A percentile compares a stretch with the other conserved stretches of the same genome.
These are phyloP conservation scores for Dujonia santamariae DNA, from an alignment of 1,139 yeast genomes.

Conservation along the genomic window DNA sequence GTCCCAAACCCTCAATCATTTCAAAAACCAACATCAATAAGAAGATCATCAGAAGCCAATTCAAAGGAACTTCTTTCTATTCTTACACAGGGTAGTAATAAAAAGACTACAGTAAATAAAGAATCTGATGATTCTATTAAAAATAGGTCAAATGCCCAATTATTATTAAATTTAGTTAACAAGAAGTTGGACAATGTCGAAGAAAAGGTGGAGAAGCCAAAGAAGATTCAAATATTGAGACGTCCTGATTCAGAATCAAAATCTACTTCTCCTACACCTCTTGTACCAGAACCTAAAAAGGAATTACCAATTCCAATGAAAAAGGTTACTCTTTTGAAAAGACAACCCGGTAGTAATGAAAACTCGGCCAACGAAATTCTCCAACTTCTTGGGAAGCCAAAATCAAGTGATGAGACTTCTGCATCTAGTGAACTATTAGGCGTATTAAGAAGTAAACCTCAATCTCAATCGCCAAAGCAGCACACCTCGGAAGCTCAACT, in stretches of 20 bases:
- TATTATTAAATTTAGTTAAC: constrained; percentile 36
- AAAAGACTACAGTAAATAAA: constrained; percentile 9
- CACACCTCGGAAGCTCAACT: not conserved
- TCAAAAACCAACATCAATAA: constrained; percentile 35
- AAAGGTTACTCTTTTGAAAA: constrained; percentile 30
- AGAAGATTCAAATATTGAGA: constrained; percentile 10
- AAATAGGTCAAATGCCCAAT: constrained; percentile 37
- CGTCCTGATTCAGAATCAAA: constrained; percentile 7
- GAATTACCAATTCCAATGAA: constrained; percentile 15
- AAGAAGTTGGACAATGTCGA: constrained; percentile 12
- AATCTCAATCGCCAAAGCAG: not conserved
- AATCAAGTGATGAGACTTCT: constrained; percentile 1
- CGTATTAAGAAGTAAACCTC: constrained; percentile 14
- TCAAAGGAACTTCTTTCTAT: constrained; percentile 54
- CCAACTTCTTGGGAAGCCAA: constrained; percentile 6
- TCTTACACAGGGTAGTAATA: constrained; percentile 28
- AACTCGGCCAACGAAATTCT: constrained; percentile 7
- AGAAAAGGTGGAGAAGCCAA: constrained; percentile 7
- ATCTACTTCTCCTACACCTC: not conserved
- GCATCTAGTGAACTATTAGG: constrained; percentile 20
- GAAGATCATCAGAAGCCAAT: constrained; percentile 35
- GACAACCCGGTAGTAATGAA: constrained; percentile 16
- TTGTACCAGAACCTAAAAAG: constrained; percentile 7
- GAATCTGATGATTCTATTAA: constrained; percentile 20
- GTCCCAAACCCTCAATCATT: constrained; percentile 45